phyloP scores from a whole-genome alignment of 768 basidiomycete genomes.

The Rhodosporidiobolus sp. region DNA sequence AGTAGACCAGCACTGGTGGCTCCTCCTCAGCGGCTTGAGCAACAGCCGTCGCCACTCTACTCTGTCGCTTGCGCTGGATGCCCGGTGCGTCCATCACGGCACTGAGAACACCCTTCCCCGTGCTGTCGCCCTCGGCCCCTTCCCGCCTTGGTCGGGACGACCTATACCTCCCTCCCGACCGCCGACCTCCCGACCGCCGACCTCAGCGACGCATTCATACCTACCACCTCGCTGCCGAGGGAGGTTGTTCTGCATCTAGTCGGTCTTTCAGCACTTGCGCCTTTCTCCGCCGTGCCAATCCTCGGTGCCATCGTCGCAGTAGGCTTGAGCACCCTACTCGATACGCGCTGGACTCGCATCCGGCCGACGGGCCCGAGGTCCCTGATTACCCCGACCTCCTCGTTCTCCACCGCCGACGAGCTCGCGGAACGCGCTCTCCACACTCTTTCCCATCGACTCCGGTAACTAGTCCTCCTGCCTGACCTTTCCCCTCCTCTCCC shows the following conservation, averaged over 20 bases:
- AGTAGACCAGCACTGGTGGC: neutral
- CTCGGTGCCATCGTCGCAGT: neutral
- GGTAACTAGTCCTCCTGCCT: too few relatives aligned
- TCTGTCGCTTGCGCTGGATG: neutral
- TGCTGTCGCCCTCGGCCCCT: neutral
- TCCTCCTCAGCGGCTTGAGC: neutral
- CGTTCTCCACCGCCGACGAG: neutral
- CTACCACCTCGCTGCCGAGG: neutral
- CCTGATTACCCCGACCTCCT: neutral
- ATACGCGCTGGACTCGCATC: neutral
- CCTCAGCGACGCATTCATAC: neutral
- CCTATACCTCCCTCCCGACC: neutral
- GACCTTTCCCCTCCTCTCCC: too few relatives aligned
- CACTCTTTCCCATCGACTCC: neutral
- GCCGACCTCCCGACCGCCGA: neutral
- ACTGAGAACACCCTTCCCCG: neutral
- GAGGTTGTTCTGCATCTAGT: neutral
- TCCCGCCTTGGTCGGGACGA: neutral
- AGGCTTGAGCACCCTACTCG: neutral
- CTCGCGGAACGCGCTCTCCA: neutral
- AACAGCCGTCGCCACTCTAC: neutral
- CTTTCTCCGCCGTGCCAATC: neutral
- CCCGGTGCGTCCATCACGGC: neutral
- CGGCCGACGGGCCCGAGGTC: neutral
- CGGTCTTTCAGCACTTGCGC: neutral